Evolutionary conservation across 441 rosid genomes (phyloP), one percentile per base, ranked within the genome.

Genomic region (Populus hybrid): DNA sequence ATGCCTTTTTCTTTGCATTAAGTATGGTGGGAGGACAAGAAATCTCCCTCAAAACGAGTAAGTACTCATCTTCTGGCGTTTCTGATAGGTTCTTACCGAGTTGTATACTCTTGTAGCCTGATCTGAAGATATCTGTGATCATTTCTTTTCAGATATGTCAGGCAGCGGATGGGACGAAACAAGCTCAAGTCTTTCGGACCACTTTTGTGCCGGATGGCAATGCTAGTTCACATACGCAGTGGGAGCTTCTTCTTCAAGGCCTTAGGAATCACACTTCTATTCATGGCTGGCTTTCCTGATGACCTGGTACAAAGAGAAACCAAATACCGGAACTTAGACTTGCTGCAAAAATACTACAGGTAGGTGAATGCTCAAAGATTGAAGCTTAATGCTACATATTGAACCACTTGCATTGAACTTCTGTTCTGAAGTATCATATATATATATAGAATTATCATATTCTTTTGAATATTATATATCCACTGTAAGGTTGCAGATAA

Each of bases 221-320:
- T 76, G 88, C 84, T 90, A 30, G 84, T 81, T 70, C 86, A 84
- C 81, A 78, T 81, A 53, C 90, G 91, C 30, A 73, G 78, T 16
- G 87, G 93, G 50, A 90, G 93, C 79, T 90, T 88, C 89, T 90
- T 90, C 88, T 90, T 90, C 81, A 88, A 90, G 88, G 89, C 90
- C 59, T 79, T 88, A 71, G 91, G 90, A 75, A 85, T 90, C 79
- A 88, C 91, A 24, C 88, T 90, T 66, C 46, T 90, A 78, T 90
- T 88, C 87, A 86, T 90, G 90, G 93, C 90, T 5, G 91, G 93
- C 78, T 81, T 86, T 75, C 88, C 93, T 67, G 89, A 81, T 79
- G 85, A 87, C 68, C 10, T 82, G 32, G 86, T 90, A 70, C 90
- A 79, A 70, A 80, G 81, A 77, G 93, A 90, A 85, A 90, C 93